Evolutionary conservation across 116 monocot species (phyloP).

Genomic region (Papilionanthe hybrid): DNA sequence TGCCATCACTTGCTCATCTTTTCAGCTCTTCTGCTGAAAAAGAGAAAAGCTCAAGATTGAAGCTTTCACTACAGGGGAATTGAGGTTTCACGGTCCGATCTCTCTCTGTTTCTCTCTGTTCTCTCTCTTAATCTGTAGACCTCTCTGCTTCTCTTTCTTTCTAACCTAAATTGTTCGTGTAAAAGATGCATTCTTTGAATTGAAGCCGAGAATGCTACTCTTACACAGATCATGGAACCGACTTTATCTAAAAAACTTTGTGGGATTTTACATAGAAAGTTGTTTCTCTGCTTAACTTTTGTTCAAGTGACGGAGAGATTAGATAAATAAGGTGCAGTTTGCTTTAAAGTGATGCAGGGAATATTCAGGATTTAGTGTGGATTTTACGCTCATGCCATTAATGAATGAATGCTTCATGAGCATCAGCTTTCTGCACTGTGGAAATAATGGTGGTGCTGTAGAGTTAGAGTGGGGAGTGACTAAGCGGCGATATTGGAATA

Average conservation of each 20-base stretch:
- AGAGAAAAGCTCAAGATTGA: background rate
- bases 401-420: background rate
- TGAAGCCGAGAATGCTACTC: background rate
- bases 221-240: conserved; percentile 2
- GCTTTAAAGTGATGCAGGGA: background rate
- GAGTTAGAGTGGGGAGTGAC: background rate
- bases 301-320: background rate
- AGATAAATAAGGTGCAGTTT: background rate
- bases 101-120: background rate
- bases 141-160: background rate
- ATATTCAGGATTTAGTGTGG: background rate
- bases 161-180: background rate
- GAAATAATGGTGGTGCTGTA: background rate
- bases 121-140: background rate
- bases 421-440: background rate
- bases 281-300: background rate
- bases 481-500: background rate
- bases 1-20: background rate
- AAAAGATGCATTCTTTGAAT: background rate
- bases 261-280: background rate
- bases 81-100: conserved; percentile 8
- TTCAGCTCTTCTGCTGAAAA: background rate
- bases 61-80: background rate
- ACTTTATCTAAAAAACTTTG: background rate
- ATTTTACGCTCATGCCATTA: background rate